These are phyloP conservation scores for Fabrea salina DNA, from an alignment of 169 alveolate species.

Conservation along the genomic window DNA sequence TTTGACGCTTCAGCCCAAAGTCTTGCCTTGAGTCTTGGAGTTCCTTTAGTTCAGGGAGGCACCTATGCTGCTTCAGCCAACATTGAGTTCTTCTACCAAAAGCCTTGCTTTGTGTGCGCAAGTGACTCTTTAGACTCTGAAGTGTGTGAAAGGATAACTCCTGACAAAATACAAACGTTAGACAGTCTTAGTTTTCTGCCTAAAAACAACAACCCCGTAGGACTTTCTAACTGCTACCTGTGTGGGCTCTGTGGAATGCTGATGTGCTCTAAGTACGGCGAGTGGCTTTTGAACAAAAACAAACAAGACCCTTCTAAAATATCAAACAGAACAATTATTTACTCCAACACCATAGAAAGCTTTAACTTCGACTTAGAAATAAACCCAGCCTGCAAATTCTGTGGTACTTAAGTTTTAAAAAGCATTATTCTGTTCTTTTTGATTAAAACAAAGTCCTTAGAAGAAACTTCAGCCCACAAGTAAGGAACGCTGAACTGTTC, in stretches of 20 bases:
- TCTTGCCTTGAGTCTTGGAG: constrained; percentile 33
- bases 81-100: constrained; percentile 49
- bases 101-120: constrained; percentile 58
- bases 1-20: constrained; percentile 65
- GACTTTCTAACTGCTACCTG: constrained; percentile 42
- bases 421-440: neutral
- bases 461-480: neutral
- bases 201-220: constrained; percentile 54
- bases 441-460: neutral
- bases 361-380: constrained; percentile 14
- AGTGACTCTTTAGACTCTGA: constrained; percentile 40
- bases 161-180: constrained; percentile 28
- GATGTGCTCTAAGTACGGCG: constrained; percentile 24
- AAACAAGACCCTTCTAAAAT: neutral
- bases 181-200: constrained; percentile 46
- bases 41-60: constrained; percentile 67
- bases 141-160: constrained; percentile 34
- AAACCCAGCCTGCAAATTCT: neutral
- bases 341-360: constrained; percentile 5
- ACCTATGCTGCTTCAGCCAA: constrained; percentile 51
- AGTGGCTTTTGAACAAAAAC: neutral
- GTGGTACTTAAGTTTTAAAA: neutral
- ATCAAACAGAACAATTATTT: constrained; percentile 22
- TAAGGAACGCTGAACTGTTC: neutral
- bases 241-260: constrained; percentile 42